Base-by-base conservation (phyloP, 805 yeast species). In the Candida coquimbonensis region DNA sequence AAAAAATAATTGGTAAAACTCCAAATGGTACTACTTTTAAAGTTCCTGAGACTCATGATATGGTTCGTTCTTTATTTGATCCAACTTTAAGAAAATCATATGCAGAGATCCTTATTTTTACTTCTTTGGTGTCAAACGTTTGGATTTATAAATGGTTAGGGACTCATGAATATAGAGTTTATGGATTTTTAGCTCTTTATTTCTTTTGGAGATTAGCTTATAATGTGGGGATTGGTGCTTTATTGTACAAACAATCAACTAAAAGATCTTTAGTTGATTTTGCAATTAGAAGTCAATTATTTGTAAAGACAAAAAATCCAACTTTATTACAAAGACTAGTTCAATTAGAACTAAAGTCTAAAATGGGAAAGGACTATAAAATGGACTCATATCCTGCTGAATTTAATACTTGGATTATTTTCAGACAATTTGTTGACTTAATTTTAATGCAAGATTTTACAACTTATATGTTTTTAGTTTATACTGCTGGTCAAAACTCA, bases 391-490 rank as follows among this genome's bases (percentile, higher is more conserved):
- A 70, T 49, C 96, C 96, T 1, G 68, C 77, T 43, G 95, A 86
- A 60, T 82, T 82, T 67, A 87, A 85, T 62, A 79, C 90, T 29
- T 87, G 96, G 96, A 69, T 87, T 34, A 59, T 87, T 13, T 87
- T 83, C 64, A 71, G 96, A 44, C 85, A 82, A 59, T 72, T 82
- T 44, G 95, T 87, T 14, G 95, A 87, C 62, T 73, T 87, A 62
- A 80, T 87, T 44, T 71, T 87, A 56, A 86, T 87, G 95, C 85
- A 81, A 62, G 96, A 87, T 65, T 87, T 87, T 61, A 75, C 82
- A 26, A 77, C 87, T 19, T 87, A 87, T 61, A 72, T 83, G 59
- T 74, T 86, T 49, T 69, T 83, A 45, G 87, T 86, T 16, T 54
- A 53, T 38, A 53, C 57, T 7, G 44, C 53, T 44, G 60, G 69